phyloP scores from a whole-genome alignment of 371 early-diverging fungal genomes.

The Homolaphlyctis polyrhiza region DNA sequence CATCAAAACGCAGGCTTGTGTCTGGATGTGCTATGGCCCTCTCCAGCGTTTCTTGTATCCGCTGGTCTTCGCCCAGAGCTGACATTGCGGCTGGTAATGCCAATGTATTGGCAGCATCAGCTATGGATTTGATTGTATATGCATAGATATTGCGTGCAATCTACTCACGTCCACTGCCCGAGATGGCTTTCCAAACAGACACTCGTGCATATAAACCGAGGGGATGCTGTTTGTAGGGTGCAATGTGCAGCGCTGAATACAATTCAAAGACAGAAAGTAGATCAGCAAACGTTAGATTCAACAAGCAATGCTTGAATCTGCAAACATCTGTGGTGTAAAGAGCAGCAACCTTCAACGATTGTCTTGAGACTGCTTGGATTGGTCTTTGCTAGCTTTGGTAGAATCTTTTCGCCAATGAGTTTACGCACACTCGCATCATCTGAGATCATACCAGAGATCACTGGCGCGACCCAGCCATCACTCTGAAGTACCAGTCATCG shows the following conservation, averaged over 20 bases:
- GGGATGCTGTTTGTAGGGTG: too few species aligned
- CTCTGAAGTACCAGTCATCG: too few species aligned
- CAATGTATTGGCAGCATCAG: too few species aligned
- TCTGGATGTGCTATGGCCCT: conserved; percentile 69
- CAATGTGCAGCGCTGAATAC: too few species aligned
- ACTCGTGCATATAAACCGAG: background rate
- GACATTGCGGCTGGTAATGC: too few species aligned
- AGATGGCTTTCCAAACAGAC: background rate
- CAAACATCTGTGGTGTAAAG: background rate
- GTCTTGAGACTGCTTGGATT: background rate
- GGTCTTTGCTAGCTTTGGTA: conserved; percentile 3
- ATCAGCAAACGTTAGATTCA: too few species aligned
- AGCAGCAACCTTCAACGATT: conserved; percentile 4
- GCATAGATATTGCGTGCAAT: too few species aligned
- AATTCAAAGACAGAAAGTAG: too few species aligned
- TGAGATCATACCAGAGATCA: background rate
- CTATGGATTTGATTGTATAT: too few species aligned
- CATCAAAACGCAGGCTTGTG: conserved; percentile 71
- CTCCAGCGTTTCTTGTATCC: conserved; percentile 19
- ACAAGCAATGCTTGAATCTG: background rate
- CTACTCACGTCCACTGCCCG: background rate
- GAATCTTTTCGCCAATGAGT: conserved; percentile 16
- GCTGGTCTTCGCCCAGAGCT: too few species aligned
- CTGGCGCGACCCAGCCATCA: background rate
- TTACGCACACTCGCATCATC: conserved; percentile 6